phyloP scores from a whole-genome alignment of 805 yeast genomes.

The Tetrapisispora namnaoensis region DNA sequence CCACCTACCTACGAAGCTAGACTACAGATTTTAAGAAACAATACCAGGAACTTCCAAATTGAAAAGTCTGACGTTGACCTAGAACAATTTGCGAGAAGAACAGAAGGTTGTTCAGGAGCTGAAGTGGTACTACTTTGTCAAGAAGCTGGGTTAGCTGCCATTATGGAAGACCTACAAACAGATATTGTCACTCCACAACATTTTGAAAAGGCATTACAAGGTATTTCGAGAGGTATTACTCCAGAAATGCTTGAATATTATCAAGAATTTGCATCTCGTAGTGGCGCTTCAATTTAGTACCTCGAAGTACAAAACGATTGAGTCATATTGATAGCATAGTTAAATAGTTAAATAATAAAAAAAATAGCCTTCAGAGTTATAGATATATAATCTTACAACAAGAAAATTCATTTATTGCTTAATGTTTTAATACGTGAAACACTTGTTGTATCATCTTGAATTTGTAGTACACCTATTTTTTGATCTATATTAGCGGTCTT shows the following conservation, averaged over 20 bases:
- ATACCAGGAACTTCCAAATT: slow-evolving; percentile 55
- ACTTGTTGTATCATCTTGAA: too few relatives aligned
- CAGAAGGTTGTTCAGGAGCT: slow-evolving; percentile 95
- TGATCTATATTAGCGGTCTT: too few relatives aligned
- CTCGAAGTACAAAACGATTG: too few relatives aligned
- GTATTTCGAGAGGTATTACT: slow-evolving; percentile 72
- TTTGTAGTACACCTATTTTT: too few relatives aligned
- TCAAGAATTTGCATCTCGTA: slow-evolving; percentile 36
- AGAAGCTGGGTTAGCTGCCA: slow-evolving; percentile 92
- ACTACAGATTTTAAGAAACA: slow-evolving; percentile 62
- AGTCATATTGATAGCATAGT: too few relatives aligned
- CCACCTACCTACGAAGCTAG: slow-evolving; percentile 87
- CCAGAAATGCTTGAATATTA: slow-evolving; percentile 76
- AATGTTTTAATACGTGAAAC: too few relatives aligned
- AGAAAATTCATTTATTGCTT: too few relatives aligned
- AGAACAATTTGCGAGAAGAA: slow-evolving; percentile 43
- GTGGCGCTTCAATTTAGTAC: slow-evolving; percentile 29
- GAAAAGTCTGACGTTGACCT: slow-evolving; percentile 38
- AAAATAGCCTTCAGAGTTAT: too few relatives aligned
- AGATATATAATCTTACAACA: too few relatives aligned
- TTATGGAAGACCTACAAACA: slow-evolving; percentile 63
- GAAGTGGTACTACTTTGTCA: slow-evolving; percentile 87
- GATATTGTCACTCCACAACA: slow-evolving; percentile 49
- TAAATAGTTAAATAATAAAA: too few relatives aligned
- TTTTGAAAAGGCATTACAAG: slow-evolving; percentile 58